These are phyloP conservation scores for Diutina scorzettiae DNA, from an alignment of 1,139 yeast genomes.

Conservation along the genomic window DNA sequence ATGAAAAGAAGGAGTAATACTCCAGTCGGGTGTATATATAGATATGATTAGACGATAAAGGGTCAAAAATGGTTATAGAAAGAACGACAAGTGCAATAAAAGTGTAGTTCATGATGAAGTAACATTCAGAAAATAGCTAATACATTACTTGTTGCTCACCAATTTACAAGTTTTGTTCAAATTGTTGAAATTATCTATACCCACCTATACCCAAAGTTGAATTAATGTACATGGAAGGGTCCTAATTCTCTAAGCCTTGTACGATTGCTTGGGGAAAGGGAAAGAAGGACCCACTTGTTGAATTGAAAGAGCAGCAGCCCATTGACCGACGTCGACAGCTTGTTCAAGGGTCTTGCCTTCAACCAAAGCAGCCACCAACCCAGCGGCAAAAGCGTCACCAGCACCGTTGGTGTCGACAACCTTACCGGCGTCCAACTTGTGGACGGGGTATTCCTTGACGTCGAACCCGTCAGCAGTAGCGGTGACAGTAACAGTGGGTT, in stretches of 20 bases:
- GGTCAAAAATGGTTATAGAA: neutral
- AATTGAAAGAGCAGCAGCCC: constrained; percentile 89
- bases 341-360: constrained; percentile 52
- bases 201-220: too few relatives aligned
- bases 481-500: constrained; percentile 70
- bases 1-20: neutral
- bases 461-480: constrained; percentile 31
- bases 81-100: neutral
- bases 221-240: too few relatives aligned
- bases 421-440: constrained; percentile 50
- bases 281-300: constrained; percentile 91
- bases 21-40: neutral
- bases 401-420: constrained; percentile 96
- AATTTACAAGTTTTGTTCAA: neutral
- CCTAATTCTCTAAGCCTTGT: constrained; percentile 11
- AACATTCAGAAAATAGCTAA: neutral
- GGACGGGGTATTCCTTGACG: constrained; percentile 52
- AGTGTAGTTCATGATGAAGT: neutral
- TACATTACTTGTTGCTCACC: neutral
- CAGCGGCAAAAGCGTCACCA: constrained; percentile 98
- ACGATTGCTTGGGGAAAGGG: constrained; percentile 70
- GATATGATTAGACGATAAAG: neutral
- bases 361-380: constrained; percentile 84
- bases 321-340: constrained; percentile 81
- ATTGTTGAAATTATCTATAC: neutral